phyloP scores from a whole-genome alignment of 495 filamentous ascomycete species.

The Pyrenopolyporus hunteri region DNA sequence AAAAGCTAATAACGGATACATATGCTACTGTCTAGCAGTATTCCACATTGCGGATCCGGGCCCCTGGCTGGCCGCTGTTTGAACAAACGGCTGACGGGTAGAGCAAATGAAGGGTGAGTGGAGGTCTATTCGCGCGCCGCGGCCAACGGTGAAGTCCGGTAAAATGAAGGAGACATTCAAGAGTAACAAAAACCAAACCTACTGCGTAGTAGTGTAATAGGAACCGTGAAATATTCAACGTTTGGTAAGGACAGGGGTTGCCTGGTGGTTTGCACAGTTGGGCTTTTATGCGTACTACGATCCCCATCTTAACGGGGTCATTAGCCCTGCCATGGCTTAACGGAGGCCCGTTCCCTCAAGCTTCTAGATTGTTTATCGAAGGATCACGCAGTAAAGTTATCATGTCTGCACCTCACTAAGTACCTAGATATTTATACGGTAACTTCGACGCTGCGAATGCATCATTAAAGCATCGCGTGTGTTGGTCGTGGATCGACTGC shows the following conservation, averaged over 20 bases:
- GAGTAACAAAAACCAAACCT: too few relatives aligned
- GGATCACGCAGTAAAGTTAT: slow-evolving; percentile 22
- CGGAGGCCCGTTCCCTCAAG: slow-evolving; percentile 4
- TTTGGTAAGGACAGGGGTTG: slow-evolving; percentile 6
- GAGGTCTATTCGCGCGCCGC: not conserved
- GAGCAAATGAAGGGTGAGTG: not conserved
- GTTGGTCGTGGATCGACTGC: too few relatives aligned
- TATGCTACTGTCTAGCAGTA: too few relatives aligned
- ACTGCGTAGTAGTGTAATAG: not conserved
- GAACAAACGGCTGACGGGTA: slow-evolving; percentile 11
- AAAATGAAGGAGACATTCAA: slow-evolving; percentile 2
- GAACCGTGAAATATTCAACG: slow-evolving; percentile 5
- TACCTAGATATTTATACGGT: not conserved
- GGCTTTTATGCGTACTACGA: slow-evolving; percentile 32
- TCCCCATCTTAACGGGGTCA: slow-evolving; percentile 18
- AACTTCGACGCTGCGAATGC: too few relatives aligned
- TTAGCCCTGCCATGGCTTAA: slow-evolving; percentile 29
- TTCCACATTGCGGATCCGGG: too few relatives aligned
- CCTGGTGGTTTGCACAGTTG: slow-evolving; percentile 24
- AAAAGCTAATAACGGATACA: slow-evolving; percentile 26
- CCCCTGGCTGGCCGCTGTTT: too few relatives aligned
- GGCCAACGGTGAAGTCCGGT: not conserved
- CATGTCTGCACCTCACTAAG: slow-evolving; percentile 4
- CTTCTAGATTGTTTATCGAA: slow-evolving; percentile 41
- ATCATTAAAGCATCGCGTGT: too few relatives aligned